Percentiles rank a stretch among this genome's conserved stretches.
Conservation (phyloP, 1,139 yeast genomes). For the Pichia sp. region DNA sequence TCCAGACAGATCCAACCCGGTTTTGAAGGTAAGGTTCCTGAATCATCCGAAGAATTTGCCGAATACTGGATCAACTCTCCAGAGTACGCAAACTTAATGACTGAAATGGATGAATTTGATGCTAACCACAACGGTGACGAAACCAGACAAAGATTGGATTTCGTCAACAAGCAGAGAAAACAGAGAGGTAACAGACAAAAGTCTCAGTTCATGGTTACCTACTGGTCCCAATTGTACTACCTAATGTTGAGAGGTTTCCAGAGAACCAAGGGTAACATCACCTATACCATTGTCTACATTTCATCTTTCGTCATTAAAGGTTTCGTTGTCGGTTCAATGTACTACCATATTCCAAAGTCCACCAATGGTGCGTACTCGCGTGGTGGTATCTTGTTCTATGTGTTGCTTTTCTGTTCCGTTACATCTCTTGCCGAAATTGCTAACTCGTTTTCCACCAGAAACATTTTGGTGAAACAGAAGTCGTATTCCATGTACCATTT, state of each 20-base stretch:
- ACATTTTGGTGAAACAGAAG: conserved; percentile 42
- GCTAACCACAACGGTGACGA: conserved; percentile 26
- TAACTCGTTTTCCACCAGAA: conserved; percentile 40
- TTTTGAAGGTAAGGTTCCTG: conserved; percentile 35
- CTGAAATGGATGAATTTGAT: conserved; percentile 33
- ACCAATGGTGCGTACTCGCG: conserved; percentile 38
- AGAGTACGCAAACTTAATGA: conserved; percentile 31
- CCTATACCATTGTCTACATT: conserved; percentile 42
- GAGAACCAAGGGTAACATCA: conserved; percentile 33
- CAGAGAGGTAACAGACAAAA: conserved; percentile 32
- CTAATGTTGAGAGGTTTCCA: conserved; percentile 45
- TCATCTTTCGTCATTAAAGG: conserved; percentile 47
- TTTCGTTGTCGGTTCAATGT: conserved; percentile 38
- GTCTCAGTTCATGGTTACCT: conserved; percentile 45
- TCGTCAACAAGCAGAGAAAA: conserved; percentile 36
- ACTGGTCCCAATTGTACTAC: conserved; percentile 41
- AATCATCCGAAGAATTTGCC: conserved; percentile 43
- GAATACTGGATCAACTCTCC: conserved; percentile 44
- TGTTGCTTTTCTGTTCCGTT: conserved; percentile 41
- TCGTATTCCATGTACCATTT: conserved; percentile 43
- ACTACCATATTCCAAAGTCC: conserved; percentile 34
- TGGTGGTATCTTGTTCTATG: conserved; percentile 40
- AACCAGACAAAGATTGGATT: conserved; percentile 33
- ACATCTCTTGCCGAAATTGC: conserved; percentile 41
- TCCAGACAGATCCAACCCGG: conserved; percentile 42